These are phyloP conservation scores for Rhodamnia rubescens DNA, from an alignment of 345 rosid species.

Conservation along the genomic window DNA sequence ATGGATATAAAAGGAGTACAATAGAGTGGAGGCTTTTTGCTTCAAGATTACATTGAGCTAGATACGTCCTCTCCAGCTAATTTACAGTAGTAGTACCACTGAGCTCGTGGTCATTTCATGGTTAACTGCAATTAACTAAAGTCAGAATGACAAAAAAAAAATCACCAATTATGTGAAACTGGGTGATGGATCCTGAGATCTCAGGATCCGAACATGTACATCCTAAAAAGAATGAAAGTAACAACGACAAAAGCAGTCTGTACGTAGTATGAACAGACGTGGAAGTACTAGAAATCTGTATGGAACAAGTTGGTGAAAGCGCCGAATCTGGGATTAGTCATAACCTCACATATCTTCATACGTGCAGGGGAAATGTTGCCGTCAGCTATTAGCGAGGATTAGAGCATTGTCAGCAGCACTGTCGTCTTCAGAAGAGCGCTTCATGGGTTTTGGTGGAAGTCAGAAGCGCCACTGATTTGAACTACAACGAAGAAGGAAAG, in stretches of 20 bases:
- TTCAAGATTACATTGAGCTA: neutral
- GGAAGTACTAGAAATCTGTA: neutral
- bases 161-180: neutral
- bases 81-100: neutral
- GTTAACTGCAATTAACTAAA: neutral
- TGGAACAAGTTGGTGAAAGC: neutral
- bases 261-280: neutral
- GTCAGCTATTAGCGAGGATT: neutral
- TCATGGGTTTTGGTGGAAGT: constrained; percentile 52
- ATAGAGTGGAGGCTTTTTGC: neutral
- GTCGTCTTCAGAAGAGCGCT: constrained; percentile 36
- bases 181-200: neutral
- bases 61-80: neutral
- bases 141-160: neutral
- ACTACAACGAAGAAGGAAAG: constrained; percentile 26
- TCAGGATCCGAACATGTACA: neutral
- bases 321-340: neutral
- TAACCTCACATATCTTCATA: neutral
- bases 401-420: neutral
- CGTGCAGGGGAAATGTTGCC: neutral
- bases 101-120: neutral
- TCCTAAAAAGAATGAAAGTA: neutral
- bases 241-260: neutral
- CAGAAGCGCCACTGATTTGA: constrained; percentile 58
- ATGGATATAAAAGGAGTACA: neutral